These are phyloP conservation scores for Platanthera guangdongensis DNA, from an alignment of 106 monocot species.

Conservation along the genomic window DNA sequence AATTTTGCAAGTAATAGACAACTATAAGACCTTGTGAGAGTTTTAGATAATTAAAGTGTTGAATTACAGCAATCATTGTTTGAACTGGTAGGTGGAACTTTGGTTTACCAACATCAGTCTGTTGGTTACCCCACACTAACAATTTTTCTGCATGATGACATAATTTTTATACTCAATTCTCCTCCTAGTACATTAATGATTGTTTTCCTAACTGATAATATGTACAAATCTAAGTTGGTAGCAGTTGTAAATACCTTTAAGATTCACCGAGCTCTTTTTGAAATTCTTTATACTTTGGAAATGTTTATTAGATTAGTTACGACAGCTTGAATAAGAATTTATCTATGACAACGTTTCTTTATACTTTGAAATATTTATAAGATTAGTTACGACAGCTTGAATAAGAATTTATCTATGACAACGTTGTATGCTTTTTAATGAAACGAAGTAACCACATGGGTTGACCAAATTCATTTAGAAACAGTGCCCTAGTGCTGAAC, in stretches of 20 bases:
- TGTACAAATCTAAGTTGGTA: neutral
- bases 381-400: no score
- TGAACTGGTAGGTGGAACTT: neutral
- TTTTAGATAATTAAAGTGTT: conserved; percentile 3
- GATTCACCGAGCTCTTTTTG: neutral
- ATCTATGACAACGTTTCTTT: no score
- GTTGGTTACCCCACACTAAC: neutral
- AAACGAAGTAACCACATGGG: neutral
- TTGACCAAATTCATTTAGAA: neutral
- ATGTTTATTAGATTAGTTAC: no score
- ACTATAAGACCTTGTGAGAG: neutral
- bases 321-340: no score
- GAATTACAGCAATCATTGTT: neutral
- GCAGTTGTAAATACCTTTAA: neutral
- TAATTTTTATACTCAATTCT: neutral
- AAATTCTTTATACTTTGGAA: no score
- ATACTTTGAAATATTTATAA: no score
- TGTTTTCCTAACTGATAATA: neutral
- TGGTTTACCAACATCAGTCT: neutral
- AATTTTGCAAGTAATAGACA: neutral
- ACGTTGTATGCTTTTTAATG: neutral
- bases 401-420: no score
- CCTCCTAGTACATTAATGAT: neutral
- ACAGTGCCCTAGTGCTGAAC: neutral
- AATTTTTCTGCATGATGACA: neutral